A percentile compares a stretch with the other conserved stretches of the same genome.
These are phyloP conservation scores for Hymenoscyphus albidus DNA, from an alignment of 2,329 filamentous ascomycete species.

Conservation along the genomic window DNA sequence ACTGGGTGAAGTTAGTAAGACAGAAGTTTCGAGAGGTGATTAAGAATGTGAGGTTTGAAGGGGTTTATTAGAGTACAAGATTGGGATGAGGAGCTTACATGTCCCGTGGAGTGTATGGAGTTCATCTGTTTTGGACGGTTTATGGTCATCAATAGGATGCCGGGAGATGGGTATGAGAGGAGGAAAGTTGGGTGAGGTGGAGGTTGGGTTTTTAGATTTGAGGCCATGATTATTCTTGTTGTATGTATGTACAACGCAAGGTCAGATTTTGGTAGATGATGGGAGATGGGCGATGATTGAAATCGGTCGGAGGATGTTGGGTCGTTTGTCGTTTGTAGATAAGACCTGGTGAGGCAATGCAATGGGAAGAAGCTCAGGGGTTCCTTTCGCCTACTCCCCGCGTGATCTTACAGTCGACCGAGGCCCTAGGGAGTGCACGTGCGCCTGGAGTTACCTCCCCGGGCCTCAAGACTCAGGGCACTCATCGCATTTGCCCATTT, in stretches of 20 bases:
- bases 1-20: background rate
- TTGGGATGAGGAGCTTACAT: slow-evolving; percentile 21
- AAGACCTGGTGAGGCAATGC: background rate
- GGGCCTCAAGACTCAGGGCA: no score
- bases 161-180: slow-evolving; percentile 44
- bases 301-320: background rate
- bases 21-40: background rate
- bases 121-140: slow-evolving; percentile 49
- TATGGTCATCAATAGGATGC: slow-evolving; percentile 50
- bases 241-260: background rate
- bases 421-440: background rate
- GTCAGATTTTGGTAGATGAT: background rate
- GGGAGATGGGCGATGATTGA: background rate
- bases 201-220: slow-evolving; percentile 15
- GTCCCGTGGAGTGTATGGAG: slow-evolving; percentile 40
- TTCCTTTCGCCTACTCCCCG: background rate
- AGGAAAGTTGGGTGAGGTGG: slow-evolving; percentile 24
- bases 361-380: background rate
- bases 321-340: background rate
- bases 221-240: slow-evolving; percentile 3
- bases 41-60: background rate
- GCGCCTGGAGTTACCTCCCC: background rate
- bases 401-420: background rate
- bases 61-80: no score
- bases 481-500: no score